A percentile compares a stretch with the other conserved stretches of the same genome.
phyloP scores from a whole-genome alignment of 1,139 yeast genomes.

The Kodamaea fungicola region DNA sequence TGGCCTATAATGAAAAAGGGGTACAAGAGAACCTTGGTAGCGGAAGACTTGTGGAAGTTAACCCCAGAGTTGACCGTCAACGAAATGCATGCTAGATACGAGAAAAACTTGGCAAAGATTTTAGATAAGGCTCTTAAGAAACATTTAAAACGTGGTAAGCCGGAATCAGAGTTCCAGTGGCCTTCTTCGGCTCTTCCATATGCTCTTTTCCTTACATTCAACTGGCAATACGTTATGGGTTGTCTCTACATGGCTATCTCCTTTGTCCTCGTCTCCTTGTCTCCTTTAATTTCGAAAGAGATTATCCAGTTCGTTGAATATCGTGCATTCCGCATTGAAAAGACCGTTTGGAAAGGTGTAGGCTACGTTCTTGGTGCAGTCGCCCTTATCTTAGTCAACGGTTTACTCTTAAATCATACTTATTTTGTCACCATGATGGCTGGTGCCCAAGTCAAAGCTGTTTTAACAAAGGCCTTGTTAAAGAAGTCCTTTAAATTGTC shows the following conservation, averaged over 20 bases:
- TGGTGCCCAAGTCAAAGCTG: constrained; percentile 45
- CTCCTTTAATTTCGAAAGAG: constrained; percentile 39
- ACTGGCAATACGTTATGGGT: constrained; percentile 33
- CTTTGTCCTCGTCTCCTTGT: constrained; percentile 37
- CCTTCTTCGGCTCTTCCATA: constrained; percentile 33
- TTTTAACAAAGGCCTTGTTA: constrained; percentile 38
- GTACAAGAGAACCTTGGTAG: constrained; percentile 40
- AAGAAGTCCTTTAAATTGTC: constrained; percentile 39
- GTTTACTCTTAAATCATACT: constrained; percentile 41
- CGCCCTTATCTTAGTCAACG: constrained; percentile 36
- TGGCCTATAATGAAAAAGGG: constrained; percentile 40
- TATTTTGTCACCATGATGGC: constrained; percentile 45
- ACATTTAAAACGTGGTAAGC: constrained; percentile 22
- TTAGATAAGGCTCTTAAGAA: constrained; percentile 20
- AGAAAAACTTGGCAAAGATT: constrained; percentile 20
- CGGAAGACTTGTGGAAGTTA: constrained; percentile 38
- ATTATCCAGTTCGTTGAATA: constrained; percentile 41
- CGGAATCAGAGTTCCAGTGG: constrained; percentile 32
- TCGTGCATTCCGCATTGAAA: constrained; percentile 33
- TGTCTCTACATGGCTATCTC: constrained; percentile 35
- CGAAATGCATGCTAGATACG: constrained; percentile 33
- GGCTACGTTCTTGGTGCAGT: constrained; percentile 44
- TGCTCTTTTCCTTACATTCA: constrained; percentile 38
- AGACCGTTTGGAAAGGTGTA: constrained; percentile 33
- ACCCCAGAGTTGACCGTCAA: constrained; percentile 39